Evolutionary conservation across 2,329 filamentous ascomycete species (phyloP).

Genomic region (Tolypocladium guangdongense): DNA sequence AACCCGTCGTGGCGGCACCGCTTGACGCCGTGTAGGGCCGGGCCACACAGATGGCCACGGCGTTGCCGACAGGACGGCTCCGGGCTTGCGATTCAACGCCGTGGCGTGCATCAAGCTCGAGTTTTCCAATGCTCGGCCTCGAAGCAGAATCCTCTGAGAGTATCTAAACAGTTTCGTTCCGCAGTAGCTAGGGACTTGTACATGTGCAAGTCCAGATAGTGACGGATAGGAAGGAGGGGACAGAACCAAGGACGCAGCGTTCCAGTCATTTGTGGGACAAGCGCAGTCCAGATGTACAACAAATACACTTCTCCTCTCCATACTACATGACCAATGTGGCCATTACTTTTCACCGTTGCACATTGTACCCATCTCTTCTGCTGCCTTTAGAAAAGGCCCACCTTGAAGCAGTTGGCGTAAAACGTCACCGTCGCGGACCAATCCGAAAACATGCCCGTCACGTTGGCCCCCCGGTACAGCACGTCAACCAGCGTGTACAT

Average conservation of each 20-base stretch:
- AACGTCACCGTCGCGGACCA: slow-evolving; percentile 60
- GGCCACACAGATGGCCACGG: too few relatives aligned
- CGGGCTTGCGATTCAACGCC: too few relatives aligned
- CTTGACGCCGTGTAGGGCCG: too few relatives aligned
- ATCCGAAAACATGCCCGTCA: slow-evolving; percentile 54
- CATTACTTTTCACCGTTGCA: not conserved
- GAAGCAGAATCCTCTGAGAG: too few relatives aligned
- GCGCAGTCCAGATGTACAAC: not conserved
- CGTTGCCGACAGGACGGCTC: too few relatives aligned
- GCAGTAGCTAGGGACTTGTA: not conserved
- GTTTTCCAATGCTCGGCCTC: too few relatives aligned
- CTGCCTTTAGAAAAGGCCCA: slow-evolving; percentile 5
- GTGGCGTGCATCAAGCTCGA: too few relatives aligned
- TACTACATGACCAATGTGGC: too few relatives aligned
- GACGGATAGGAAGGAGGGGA: too few relatives aligned
- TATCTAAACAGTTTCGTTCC: too few relatives aligned
- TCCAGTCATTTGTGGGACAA: not conserved
- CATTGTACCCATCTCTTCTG: not conserved
- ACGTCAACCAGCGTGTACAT: slow-evolving; percentile 57
- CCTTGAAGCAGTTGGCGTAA: slow-evolving; percentile 58
- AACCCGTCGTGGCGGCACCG: too few relatives aligned
- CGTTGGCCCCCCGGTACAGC: slow-evolving; percentile 47
- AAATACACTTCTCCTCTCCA: not conserved
- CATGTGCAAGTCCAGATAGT: too few relatives aligned
- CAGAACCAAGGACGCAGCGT: not conserved